Percentiles rank a stretch among this genome's conserved stretches.
Evolutionary conservation across 345 rosid species (phyloP).

Genomic region (Carallia brachiata): DNA sequence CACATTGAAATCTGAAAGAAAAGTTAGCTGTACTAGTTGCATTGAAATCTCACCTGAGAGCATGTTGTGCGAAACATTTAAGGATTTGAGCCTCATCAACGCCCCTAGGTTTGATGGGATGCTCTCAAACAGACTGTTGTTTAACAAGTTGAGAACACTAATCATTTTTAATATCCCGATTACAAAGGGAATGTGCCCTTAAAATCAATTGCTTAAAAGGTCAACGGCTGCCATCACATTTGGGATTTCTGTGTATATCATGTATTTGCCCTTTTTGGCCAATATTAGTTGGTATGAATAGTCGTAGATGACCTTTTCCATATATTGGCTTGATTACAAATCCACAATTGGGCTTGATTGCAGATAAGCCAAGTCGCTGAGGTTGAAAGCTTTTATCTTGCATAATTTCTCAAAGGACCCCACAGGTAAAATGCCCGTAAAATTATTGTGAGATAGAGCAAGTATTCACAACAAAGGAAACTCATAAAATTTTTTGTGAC

Average conservation of each 20-base stretch:
- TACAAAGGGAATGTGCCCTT: neutral
- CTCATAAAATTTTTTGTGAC: neutral
- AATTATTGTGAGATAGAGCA: neutral
- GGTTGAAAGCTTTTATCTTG: neutral
- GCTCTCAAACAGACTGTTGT: neutral
- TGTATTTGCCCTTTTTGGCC: neutral
- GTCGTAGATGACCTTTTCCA: neutral
- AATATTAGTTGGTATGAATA: neutral
- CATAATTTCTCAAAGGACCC: neutral
- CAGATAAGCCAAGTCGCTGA: neutral
- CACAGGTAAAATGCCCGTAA: neutral
- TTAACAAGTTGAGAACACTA: neutral
- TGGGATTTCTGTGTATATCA: conserved; percentile 1
- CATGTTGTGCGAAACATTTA: neutral
- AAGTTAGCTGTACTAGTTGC: neutral
- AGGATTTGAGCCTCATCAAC: neutral
- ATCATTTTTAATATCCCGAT: neutral
- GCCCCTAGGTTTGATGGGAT: neutral
- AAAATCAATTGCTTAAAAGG: conserved; percentile 8
- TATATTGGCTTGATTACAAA: neutral
- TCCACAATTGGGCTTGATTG: too few species aligned
- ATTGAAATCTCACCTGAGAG: neutral
- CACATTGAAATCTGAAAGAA: neutral
- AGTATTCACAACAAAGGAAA: neutral
- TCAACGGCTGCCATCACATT: neutral